Percentiles rank a stretch among this genome's conserved stretches.
phyloP scores from a whole-genome alignment of 2,329 filamentous ascomycete species.

The Fusarium gaditjirri region DNA sequence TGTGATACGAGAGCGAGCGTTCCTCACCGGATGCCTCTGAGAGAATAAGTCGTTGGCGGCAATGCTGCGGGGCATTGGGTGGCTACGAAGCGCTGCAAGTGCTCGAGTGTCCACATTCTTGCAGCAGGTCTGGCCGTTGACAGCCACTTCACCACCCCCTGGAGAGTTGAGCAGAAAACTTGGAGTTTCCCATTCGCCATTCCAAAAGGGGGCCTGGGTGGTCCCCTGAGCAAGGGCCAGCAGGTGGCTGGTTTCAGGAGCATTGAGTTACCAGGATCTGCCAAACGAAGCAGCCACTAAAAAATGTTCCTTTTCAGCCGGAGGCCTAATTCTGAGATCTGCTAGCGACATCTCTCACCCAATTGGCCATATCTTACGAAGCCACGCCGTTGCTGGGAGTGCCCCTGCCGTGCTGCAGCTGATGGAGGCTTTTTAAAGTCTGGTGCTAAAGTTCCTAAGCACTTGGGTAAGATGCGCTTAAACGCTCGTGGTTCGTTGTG shows the following conservation, averaged over 20 bases:
- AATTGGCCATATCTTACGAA: constrained; percentile 32
- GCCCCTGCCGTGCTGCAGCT: constrained; percentile 27
- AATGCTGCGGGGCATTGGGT: constrained; percentile 37
- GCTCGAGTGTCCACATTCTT: constrained; percentile 10
- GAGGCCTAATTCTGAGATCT: constrained; percentile 39
- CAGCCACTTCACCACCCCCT: constrained; percentile 29
- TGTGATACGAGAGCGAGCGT: constrained; percentile 22
- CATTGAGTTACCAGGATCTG: constrained; percentile 16
- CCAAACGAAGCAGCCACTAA: constrained; percentile 36
- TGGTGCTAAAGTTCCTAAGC: not conserved
- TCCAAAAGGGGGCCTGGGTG: constrained; percentile 24
- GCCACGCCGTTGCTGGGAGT: constrained; percentile 26
- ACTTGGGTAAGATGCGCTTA: constrained; percentile 11
- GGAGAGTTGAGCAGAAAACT: constrained; percentile 27
- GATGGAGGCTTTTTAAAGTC: not conserved
- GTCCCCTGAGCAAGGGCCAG: constrained; percentile 30
- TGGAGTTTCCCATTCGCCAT: constrained; percentile 14
- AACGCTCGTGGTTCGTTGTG: constrained; percentile 23
- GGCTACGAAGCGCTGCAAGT: constrained; percentile 34
- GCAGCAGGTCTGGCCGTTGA: constrained; percentile 24
- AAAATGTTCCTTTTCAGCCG: constrained; percentile 17
- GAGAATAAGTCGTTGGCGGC: constrained; percentile 33
- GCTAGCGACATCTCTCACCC: constrained; percentile 29
- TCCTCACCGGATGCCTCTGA: constrained; percentile 39
- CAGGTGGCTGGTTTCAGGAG: constrained; percentile 44